Base-by-base conservation (phyloP, 306 rosid genomes). In the Fagus sylvatica region DNA sequence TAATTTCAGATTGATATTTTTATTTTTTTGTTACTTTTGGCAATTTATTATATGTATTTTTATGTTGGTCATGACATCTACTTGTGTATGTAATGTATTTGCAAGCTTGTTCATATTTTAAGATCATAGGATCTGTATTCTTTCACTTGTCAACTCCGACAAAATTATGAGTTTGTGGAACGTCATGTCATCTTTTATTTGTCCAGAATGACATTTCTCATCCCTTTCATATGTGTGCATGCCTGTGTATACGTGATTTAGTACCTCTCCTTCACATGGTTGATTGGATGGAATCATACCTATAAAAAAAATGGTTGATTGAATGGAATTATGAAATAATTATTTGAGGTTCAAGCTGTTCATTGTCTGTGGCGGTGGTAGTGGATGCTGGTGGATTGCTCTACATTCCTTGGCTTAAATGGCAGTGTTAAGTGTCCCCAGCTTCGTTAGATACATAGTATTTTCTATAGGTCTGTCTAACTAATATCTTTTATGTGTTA, bases 1-100 rank as follows among this genome's bases (percentile, higher is more conserved):
- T 95, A 70, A 76, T 88, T 79, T 36, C 59, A 34, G 72, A 68
- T 64, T 33, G 68, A 42, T 57, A 37, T 61, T 33, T 48, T 37
- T 34, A 53, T 43, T 2, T 62, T 36, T 59, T 34, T 32, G 39
- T 54, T 5, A 33, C 30, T 71, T 69, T 53, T 34, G 17, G 5
- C 22, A 60, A 60, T 60, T 56, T 60, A 4, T 6, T 19, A 13
- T 32, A 33, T 60, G 1, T 13, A 30, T 60, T 32, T 60, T 33
- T 19, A 7, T 32, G 34, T 55, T 9, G 67, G 40, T 60, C 12
- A 4, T 32, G 16, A 60, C 11, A 5, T 32, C 6, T 60, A 60
- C 40, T 60, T 12, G 39, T 32, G 34, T 30, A 22, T 22, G 28
- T 22, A 22, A 4, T 28, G 30, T 33, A 60, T 60, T 16, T 60